These are phyloP conservation scores for Yamadazyma phyllophila DNA, from an alignment of 805 yeast genomes.

Conservation along the genomic window DNA sequence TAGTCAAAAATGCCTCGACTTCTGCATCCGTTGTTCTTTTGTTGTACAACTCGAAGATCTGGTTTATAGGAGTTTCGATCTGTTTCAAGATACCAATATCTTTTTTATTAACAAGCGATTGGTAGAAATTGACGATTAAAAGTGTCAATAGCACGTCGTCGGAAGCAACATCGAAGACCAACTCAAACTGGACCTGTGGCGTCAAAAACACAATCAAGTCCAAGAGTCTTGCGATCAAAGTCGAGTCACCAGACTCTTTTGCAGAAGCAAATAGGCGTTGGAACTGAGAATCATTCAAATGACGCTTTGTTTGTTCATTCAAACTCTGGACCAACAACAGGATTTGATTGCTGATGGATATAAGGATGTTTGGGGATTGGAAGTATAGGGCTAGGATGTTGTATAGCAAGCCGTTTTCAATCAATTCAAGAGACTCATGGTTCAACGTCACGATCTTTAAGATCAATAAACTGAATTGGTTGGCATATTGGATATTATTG, in stretches of 20 bases:
- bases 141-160: constrained; percentile 28
- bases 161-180: constrained; percentile 7
- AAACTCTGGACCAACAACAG: neutral
- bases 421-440: constrained; percentile 3
- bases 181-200: constrained; percentile 7
- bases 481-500: constrained; percentile 9
- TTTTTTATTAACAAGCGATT: constrained; percentile 16
- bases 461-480: constrained; percentile 13
- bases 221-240: constrained; percentile 6
- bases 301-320: neutral
- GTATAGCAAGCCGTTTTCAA: neutral
- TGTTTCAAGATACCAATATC: neutral
- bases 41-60: constrained; percentile 1
- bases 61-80: neutral
- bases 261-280: constrained; percentile 2
- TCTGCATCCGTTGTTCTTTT: constrained; percentile 5
- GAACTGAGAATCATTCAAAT: constrained; percentile 1
- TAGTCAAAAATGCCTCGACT: constrained; percentile 6
- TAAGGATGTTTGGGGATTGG: constrained; percentile 1
- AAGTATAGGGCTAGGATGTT: constrained; percentile 6
- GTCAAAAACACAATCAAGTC: constrained; percentile 5
- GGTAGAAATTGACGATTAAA: constrained; percentile 25
- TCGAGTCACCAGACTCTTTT: constrained; percentile 5
- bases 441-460: constrained; percentile 11
- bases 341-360: constrained; percentile 2